These are phyloP conservation scores for Hortiboletus rubellus DNA, from an alignment of 1,284 basidiomycete genomes.

Conservation along the genomic window DNA sequence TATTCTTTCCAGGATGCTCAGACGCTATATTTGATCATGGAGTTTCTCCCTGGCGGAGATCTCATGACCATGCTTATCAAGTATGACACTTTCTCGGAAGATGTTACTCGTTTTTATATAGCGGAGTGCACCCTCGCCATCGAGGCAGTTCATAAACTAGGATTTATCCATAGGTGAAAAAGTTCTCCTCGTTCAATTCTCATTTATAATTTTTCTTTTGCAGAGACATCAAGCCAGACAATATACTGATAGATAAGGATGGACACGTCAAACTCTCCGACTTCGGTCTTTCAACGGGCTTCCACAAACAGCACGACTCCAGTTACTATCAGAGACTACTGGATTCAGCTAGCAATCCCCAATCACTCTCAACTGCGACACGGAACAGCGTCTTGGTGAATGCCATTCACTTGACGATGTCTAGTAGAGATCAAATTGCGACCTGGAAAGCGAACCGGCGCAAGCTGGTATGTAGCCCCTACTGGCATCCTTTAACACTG, in stretches of 20 bases:
- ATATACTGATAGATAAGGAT: slow-evolving; percentile 89
- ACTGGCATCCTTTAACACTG: background rate
- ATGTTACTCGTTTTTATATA: slow-evolving; percentile 98
- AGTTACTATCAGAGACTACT: slow-evolving; percentile 85
- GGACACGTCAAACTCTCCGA: slow-evolving; percentile 96
- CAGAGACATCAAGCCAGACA: slow-evolving; percentile 96
- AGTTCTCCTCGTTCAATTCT: background rate
- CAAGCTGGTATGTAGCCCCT: slow-evolving; percentile 67
- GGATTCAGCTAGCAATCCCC: slow-evolving; percentile 44
- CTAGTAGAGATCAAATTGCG: slow-evolving; percentile 86
- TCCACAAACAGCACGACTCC: slow-evolving; percentile 93
- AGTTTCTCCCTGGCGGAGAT: slow-evolving; percentile 98
- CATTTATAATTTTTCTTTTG: background rate
- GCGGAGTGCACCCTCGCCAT: slow-evolving; percentile 93
- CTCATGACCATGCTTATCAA: slow-evolving; percentile 99
- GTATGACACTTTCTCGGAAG: slow-evolving; percentile 98
- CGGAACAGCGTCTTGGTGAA: slow-evolving; percentile 87
- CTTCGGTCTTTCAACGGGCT: slow-evolving; percentile 93
- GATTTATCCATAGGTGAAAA: slow-evolving; percentile 83
- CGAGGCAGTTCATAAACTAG: slow-evolving; percentile 89
- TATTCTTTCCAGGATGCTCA: slow-evolving; percentile 98
- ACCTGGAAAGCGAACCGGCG: slow-evolving; percentile 99
- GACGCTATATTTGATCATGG: slow-evolving; percentile 98
- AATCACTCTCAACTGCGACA: slow-evolving; percentile 38
- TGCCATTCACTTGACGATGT: slow-evolving; percentile 92